Evolutionary conservation across 1,139 yeast species (phyloP).

Genomic region (Starmera stellimalicola): DNA sequence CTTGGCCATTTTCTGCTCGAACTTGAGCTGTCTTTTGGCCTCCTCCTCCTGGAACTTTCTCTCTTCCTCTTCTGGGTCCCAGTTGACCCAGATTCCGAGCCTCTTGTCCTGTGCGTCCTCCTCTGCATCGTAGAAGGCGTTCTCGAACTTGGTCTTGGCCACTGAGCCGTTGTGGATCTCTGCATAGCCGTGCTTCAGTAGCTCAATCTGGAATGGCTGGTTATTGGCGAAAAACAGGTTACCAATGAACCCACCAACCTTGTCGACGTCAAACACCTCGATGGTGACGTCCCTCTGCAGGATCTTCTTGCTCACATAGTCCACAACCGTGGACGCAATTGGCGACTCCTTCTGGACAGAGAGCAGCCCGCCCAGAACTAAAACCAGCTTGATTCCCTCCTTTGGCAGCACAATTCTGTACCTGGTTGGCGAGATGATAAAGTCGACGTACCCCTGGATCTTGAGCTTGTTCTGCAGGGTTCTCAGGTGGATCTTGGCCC

Average conservation of each 20-base stretch:
- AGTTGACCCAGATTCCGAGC: slow-evolving; percentile 61
- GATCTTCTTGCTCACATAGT: slow-evolving; percentile 43
- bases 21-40: slow-evolving; percentile 17
- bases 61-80: slow-evolving; percentile 32
- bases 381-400: slow-evolving; percentile 60
- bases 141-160: slow-evolving; percentile 42
- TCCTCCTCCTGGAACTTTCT: slow-evolving; percentile 21
- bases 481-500: slow-evolving; percentile 67
- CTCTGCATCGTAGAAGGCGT: slow-evolving; percentile 53
- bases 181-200: slow-evolving; percentile 58
- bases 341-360: slow-evolving; percentile 33
- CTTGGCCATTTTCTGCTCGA: slow-evolving; percentile 15
- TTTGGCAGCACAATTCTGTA: slow-evolving; percentile 59
- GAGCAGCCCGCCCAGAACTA: slow-evolving; percentile 69
- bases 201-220: slow-evolving; percentile 51
- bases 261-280: slow-evolving; percentile 62
- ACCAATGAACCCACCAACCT: slow-evolving; percentile 77
- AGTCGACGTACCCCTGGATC: slow-evolving; percentile 64
- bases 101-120: slow-evolving; percentile 44
- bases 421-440: slow-evolving; percentile 57
- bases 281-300: slow-evolving; percentile 69
- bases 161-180: slow-evolving; percentile 61
- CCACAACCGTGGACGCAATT: slow-evolving; percentile 43
- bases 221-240: slow-evolving; percentile 46
- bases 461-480: slow-evolving; percentile 60